These are phyloP conservation scores for Rhodotorula mucilaginosa DNA, from an alignment of 1,284 basidiomycete species.

Conservation along the genomic window DNA sequence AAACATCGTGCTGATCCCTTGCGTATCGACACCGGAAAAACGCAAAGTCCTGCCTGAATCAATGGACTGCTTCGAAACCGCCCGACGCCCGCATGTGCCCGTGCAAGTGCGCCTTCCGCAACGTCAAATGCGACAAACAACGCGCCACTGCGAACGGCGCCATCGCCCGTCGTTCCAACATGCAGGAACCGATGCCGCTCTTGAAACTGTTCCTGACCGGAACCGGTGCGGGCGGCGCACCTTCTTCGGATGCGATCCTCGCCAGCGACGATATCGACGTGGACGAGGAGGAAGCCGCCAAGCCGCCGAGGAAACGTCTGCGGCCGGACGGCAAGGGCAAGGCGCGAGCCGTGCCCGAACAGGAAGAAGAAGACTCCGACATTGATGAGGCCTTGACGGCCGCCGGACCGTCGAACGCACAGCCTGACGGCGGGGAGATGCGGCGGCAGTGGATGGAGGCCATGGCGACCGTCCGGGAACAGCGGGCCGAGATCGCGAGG, in stretches of 20 bases:
- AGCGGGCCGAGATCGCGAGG: neutral
- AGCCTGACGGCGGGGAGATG: neutral
- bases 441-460: neutral
- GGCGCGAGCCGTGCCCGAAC: neutral
- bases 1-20: rapidly evolving
- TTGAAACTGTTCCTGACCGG: slow-evolving; percentile 1
- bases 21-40: too few species aligned
- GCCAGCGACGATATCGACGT: neutral
- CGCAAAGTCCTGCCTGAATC: slow-evolving; percentile 4
- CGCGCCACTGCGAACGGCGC: neutral
- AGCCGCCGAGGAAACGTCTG: neutral
- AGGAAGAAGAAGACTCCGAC: neutral
- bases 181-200: slow-evolving; percentile 1
- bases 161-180: neutral
- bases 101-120: neutral
- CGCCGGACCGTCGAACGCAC: neutral
- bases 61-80: neutral
- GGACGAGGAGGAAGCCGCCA: neutral
- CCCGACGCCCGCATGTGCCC: neutral
- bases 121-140: neutral
- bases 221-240: neutral
- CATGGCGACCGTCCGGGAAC: neutral
- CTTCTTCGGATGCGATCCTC: neutral
- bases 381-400: neutral
- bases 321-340: neutral